Evolutionary conservation across 208 protist genomes (phyloP), one percentile per base, ranked within the genome.

Genomic region (Balamuthia mandrillaris): DNA sequence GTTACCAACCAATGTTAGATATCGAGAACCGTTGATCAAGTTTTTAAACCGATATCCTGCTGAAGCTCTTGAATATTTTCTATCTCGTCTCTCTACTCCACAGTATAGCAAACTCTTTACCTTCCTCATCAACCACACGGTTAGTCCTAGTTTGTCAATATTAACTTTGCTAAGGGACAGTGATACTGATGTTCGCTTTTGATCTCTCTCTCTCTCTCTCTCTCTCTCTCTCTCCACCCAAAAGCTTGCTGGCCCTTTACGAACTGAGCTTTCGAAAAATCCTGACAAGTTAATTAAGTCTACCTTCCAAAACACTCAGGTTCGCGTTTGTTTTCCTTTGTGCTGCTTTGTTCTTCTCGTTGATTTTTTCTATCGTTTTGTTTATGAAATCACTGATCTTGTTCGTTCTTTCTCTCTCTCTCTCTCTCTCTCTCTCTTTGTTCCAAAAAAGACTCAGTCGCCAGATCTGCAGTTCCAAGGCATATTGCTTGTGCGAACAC

Each of bases 1-100:
- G 61, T n/a, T 27, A 39, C 6, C 37, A 29, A 37, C 61, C 18
- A 70, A 39, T 16, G 14, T 21, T 3, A 81, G 72, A 24, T 92
- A 88, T 37, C 81, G 90, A 24, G 60, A 65, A n/a, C 89, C 91
- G 4, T 45, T 92, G 10, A 81, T 82, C 29, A 81, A 84, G 49
- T 95, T 89, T 84, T 45, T 93, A 9, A 84, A 86, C 41, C 75
- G 85, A 16, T 92, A 94, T 84, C 88, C 92, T 1, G 0, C 37
- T 12, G 81, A 91, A 49, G 79, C 87, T 4, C 51, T 91, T 24
- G 68, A 89, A 27, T 90, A 90, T 37, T 94, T 93, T 58, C 47
- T 94, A 5, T 27, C 51, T 0, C 54, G 63, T n/a, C 63, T 72
- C n/a, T 37, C 63, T 31, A 72, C 21, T 24, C 63, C 63, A n/a